Evolutionary conservation across 2,329 filamentous ascomycete genomes (phyloP), one percentile per base, ranked within the genome.

Genomic region (Aspergillus udagawae): DNA sequence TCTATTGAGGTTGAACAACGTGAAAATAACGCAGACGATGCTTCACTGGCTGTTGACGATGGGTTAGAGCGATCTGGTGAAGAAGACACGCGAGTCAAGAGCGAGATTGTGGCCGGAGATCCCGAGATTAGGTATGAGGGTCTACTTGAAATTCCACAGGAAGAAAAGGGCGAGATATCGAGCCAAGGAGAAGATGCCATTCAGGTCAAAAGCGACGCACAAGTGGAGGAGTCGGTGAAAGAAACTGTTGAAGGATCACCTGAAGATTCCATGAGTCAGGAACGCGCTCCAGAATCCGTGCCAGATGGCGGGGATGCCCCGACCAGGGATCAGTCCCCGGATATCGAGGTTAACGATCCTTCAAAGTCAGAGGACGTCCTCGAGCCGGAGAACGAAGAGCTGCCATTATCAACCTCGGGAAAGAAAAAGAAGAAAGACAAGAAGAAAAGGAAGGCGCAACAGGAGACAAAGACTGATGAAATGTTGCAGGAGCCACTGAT

Each of bases 301-400:
- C n/a, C 3, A 41, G 29, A 51, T 7, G 9, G 23, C 49, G 49
- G n/a, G 14, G 49, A 25, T 14, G 62, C 59, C 59, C 56, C 57
- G 59, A 58, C 56, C 61, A 68, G 58, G 49, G 25, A 42, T 28
- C 48, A 48, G 29, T 27, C 44, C 28, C 53, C 57, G 62, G 59
- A 62, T 57, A 55, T 60, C 55, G 62, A 58, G 55, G 51, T 48
- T 7, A 42, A 48, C 28, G 28, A 47, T 29, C n/a, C 9, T 9
- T 49, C 50, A 51, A 50, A 28, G 21, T 27, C 32, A n/a, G 58
- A 66, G 38, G 45, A 52, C 8, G 8, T 32, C 21, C 14, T 51
- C 55, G 45, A 61, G 57, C 21, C 59, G 60, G 56, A 65, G 62
- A 49, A 60, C 63, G 49, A 68, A 62, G 49, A 64, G 20, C 23